Percentiles rank a stretch among this genome's conserved stretches.
Evolutionary conservation across 768 basidiomycete species (phyloP).

Genomic region (Zangia roseola): DNA sequence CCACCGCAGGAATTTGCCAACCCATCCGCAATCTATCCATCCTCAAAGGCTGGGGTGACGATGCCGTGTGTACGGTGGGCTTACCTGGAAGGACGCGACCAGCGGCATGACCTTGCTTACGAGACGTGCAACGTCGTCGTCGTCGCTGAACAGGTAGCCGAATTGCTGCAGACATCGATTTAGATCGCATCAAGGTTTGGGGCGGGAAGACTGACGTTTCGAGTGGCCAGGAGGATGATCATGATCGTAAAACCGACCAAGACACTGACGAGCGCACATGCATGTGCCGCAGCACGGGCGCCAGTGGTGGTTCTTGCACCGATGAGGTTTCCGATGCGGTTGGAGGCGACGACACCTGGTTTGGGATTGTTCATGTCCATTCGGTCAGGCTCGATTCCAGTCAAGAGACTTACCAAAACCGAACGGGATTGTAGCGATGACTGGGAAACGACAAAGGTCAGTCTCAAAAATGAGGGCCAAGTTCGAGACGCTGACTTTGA

Average conservation of each 20-base stretch:
- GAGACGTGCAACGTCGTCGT: constrained; percentile 49
- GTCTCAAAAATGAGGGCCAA: background rate
- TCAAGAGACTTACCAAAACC: constrained; percentile 49
- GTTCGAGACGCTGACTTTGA: constrained; percentile 46
- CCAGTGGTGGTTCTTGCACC: constrained; percentile 52
- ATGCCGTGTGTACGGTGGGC: background rate
- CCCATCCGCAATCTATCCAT: constrained; percentile 47
- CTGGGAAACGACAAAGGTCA: constrained; percentile 29
- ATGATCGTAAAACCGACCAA: constrained; percentile 58
- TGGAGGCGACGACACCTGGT: constrained; percentile 65
- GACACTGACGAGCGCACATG: constrained; percentile 63
- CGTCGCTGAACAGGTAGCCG: constrained; percentile 70
- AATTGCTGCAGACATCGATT: constrained; percentile 38
- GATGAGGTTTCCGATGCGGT: constrained; percentile 71
- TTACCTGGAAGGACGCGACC: constrained; percentile 54
- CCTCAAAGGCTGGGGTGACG: background rate
- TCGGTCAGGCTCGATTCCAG: background rate
- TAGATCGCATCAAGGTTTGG: background rate
- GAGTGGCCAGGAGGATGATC: constrained; percentile 51
- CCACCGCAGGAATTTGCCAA: constrained; percentile 52
- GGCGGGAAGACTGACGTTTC: constrained; percentile 45
- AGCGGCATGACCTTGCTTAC: constrained; percentile 52
- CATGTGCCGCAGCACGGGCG: constrained; percentile 60
- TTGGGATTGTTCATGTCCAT: background rate
- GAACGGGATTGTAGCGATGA: constrained; percentile 74